Conservation (phyloP, 768 basidiomycete species). For the Phlebiopsis flavidoalba region DNA sequence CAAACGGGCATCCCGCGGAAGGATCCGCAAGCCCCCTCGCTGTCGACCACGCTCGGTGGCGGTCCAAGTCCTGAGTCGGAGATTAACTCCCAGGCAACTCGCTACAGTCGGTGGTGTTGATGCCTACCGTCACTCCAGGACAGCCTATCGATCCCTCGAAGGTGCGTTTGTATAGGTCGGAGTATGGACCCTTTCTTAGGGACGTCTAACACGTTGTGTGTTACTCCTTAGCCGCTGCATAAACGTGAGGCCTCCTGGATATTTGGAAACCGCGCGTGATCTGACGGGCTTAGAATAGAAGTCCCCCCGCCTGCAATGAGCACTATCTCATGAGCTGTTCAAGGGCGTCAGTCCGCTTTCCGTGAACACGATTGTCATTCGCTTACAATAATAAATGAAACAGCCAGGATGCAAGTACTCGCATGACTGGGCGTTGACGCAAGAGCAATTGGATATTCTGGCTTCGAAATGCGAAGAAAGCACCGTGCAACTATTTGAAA, state of each 20-base stretch:
- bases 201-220: background rate
- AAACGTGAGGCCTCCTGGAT: conserved; percentile 50
- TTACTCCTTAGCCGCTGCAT: conserved; percentile 54
- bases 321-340: conserved; percentile 76
- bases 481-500: conserved; percentile 81
- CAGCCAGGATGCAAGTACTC: conserved; percentile 70
- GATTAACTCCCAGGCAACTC: conserved; percentile 35
- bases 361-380: background rate
- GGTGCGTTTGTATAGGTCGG: conserved; percentile 30
- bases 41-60: conserved; percentile 55
- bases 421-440: conserved; percentile 69
- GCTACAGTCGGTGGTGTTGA: conserved; percentile 26
- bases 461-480: conserved; percentile 78
- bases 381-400: background rate
- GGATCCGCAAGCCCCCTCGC: conserved; percentile 20
- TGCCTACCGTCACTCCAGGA: conserved; percentile 14
- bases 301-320: conserved; percentile 81
- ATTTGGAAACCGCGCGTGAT: background rate
- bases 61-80: conserved; percentile 63
- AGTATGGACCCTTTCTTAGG: background rate
- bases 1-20: conserved; percentile 21
- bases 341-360: conserved; percentile 44
- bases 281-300: conserved; percentile 36
- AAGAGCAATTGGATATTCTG: conserved; percentile 67
- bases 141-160: conserved; percentile 56